phyloP scores from a whole-genome alignment of 768 basidiomycete species.

The Lactarius trivialis region DNA sequence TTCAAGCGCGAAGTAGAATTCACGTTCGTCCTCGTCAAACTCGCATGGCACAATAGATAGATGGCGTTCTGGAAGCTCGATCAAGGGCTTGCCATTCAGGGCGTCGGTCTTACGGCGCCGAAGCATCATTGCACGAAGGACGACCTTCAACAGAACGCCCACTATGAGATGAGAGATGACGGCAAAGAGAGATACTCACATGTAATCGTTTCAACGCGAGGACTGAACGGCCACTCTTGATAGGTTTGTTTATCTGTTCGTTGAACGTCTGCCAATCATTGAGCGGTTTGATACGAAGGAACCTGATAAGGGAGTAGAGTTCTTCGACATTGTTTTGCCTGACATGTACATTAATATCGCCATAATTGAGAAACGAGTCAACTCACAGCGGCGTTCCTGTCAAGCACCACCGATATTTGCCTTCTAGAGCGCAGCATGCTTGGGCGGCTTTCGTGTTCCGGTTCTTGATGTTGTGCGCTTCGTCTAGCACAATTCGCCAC shows the following conservation, averaged over 20 bases:
- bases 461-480: conserved; percentile 94
- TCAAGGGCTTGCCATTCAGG: conserved; percentile 72
- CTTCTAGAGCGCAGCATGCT: conserved; percentile 71
- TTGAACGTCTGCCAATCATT: conserved; percentile 79
- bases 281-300: conserved; percentile 77
- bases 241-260: conserved; percentile 66
- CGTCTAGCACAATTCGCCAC: conserved; percentile 88
- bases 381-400: conserved; percentile 74
- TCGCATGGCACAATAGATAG: conserved; percentile 68
- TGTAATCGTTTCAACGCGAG: conserved; percentile 83
- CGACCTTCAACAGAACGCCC: conserved; percentile 40
- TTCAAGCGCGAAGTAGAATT: conserved; percentile 73
- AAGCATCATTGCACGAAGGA: conserved; percentile 84
- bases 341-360: background rate
- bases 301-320: conserved; percentile 82
- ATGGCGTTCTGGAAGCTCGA: conserved; percentile 70
- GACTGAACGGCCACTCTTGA: conserved; percentile 58
- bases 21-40: conserved; percentile 70
- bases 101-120: conserved; percentile 71
- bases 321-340: conserved; percentile 68
- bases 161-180: background rate
- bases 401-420: conserved; percentile 81
- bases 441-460: conserved; percentile 67
- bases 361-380: background rate
- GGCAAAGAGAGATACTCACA: conserved; percentile 33